phyloP scores from a whole-genome alignment of 2,329 filamentous ascomycete species.

The Huntiella bhutanensis region DNA sequence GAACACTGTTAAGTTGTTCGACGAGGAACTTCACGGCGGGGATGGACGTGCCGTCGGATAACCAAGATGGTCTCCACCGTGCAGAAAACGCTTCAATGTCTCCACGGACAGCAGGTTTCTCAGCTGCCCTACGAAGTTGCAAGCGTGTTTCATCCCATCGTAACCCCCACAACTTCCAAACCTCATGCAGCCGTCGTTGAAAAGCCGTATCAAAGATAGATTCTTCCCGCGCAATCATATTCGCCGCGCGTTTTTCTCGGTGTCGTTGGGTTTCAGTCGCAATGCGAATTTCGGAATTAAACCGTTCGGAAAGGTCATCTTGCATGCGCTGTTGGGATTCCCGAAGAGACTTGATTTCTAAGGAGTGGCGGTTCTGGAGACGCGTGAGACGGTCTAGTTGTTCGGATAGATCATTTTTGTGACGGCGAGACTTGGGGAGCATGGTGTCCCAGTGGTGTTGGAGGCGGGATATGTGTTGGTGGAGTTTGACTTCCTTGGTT shows the following conservation, averaged over 20 bases:
- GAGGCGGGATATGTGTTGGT: slow-evolving; percentile 7
- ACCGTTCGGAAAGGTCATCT: slow-evolving; percentile 7
- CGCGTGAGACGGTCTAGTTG: slow-evolving; percentile 3
- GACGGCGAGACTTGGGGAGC: slow-evolving; percentile 3
- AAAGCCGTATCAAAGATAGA: slow-evolving; percentile 7
- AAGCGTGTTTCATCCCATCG: slow-evolving; percentile 9
- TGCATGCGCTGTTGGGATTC: slow-evolving; percentile 10
- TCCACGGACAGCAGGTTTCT: no score
- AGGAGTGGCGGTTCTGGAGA: slow-evolving; percentile 1
- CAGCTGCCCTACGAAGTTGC: neutral
- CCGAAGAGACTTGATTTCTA: slow-evolving; percentile 9
- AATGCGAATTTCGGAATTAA: slow-evolving; percentile 4
- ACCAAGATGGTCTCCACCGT: slow-evolving; percentile 3
- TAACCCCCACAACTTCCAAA: slow-evolving; percentile 10
- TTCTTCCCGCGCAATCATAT: slow-evolving; percentile 9
- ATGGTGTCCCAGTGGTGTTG: slow-evolving; percentile 9
- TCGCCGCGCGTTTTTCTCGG: slow-evolving; percentile 7
- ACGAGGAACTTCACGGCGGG: slow-evolving; percentile 1
- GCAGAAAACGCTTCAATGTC: no score
- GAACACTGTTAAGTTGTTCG: neutral
- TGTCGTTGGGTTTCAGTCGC: slow-evolving; percentile 5
- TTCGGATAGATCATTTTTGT: slow-evolving; percentile 6
- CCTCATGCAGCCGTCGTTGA: slow-evolving; percentile 1
- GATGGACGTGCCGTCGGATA: neutral
- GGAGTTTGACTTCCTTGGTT: slow-evolving; percentile 7